These are phyloP conservation scores for Pugionium cornutum DNA, from an alignment of 345 rosid species.

Conservation along the genomic window DNA sequence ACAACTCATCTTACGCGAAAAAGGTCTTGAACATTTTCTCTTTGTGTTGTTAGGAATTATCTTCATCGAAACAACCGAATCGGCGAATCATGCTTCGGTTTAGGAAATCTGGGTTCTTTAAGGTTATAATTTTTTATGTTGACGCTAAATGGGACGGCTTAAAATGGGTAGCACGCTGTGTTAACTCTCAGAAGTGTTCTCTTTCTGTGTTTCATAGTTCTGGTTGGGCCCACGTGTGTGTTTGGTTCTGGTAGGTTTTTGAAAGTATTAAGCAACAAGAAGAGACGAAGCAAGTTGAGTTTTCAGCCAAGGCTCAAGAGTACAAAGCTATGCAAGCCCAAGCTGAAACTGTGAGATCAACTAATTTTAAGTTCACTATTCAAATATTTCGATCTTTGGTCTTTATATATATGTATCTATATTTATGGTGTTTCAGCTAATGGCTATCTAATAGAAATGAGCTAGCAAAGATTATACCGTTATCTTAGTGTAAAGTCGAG, in stretches of 20 bases:
- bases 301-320: constrained; percentile 66
- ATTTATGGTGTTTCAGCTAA: constrained; percentile 3
- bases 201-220: constrained; percentile 3
- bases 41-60: neutral
- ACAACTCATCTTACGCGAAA: constrained; percentile 55
- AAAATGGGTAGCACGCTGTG: neutral
- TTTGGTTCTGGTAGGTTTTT: constrained; percentile 56
- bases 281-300: constrained; percentile 71
- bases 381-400: neutral
- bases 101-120: neutral
- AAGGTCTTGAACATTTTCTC: too few relatives aligned
- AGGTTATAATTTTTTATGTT: neutral
- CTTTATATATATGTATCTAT: neutral
- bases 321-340: constrained; percentile 89
- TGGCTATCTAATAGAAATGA: neutral
- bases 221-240: constrained; percentile 8
- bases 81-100: constrained; percentile 1
- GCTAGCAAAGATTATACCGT: neutral
- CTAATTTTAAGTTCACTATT: neutral
- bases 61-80: neutral
- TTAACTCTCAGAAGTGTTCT: constrained; percentile 6
- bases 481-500: neutral
- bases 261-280: constrained; percentile 76
- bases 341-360: constrained; percentile 78
- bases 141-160: neutral